Evolutionary conservation across 129 eudicot species (phyloP), one percentile per base, ranked within the genome.

Genomic region (Helichrysum umbraculigerum): DNA sequence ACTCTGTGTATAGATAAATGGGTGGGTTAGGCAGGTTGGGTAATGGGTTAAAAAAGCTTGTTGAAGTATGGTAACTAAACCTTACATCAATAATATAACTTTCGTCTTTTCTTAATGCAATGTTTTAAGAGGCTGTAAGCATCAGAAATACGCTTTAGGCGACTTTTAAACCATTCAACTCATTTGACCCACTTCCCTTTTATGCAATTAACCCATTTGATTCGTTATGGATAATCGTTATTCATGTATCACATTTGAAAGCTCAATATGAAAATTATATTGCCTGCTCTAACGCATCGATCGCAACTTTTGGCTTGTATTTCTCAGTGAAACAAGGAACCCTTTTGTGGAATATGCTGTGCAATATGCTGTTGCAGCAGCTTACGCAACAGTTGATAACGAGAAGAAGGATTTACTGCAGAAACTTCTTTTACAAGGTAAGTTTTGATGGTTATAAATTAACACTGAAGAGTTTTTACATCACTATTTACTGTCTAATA

Each of bases 301-400:
- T 79, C 35, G 61, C 81, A 67, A 16, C 61, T 47, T 11, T 68
- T 83, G 50, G 69, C 35, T 34, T 75, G 28, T 50, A 33, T 44
- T 54, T 67, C 81, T 85, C 88, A 91, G 97, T 75, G 96, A 87
- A 65, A 58, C 91, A 21, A 87, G 90, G 70, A 94, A 91, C 79
- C 98, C 96, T 42, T 94, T 94, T 84, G 98, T 94, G 70, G 98
- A 94, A 85, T 84, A 88, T 79, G 98, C 98, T 14, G 73, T 94
- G 81, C 98, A 88, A 71, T 94, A 94, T 79, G 87, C 88, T 25
- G 88, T 91, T 42, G 98, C 98, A 72, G 97, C 97, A 81, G 97
- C 96, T 57, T 74, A 75, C 68, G 87, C 97, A 67, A 91, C 66
- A 71, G 35, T 88, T 81, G 93, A 81, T 79, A 68, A 85, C 52